Base-by-base conservation (phyloP, 1,284 basidiomycete species). In the Naganishia cerealis region DNA sequence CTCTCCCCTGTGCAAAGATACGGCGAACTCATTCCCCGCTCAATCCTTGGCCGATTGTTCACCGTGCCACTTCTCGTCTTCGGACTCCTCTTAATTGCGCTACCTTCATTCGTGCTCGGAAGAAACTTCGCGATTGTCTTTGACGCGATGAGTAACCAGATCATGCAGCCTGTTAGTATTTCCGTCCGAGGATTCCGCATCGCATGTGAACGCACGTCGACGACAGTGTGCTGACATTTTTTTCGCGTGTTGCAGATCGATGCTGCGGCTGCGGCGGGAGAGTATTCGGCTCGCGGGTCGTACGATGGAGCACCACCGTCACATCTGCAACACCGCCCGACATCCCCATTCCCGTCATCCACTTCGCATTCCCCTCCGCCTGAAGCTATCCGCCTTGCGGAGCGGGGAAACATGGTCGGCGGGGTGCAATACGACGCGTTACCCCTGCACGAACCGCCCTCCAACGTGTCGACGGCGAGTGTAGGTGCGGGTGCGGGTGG, bases 21-120 rank as follows among this genome's bases (percentile, higher is more conserved):
- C 73, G 91, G 91, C 58, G 91, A 93, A 78, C 90, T 92, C 59
- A 91, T 89, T 0, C 91, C 91, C 0, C 85, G 89, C 18, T 90
- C 90, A 0, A 88, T 90, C 76, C 83, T 93, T 12, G 91, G 92
- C 1, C 87, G 90, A 8, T 81, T 94, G 43, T 82, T 94, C 71
- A 92, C 91, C 0, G 82, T 94, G 0, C 92, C 92, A 0, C 83
- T 94, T 24, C 86, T 94, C 55, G 85, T 91, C 26, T 93, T 91
- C 74, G 92, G 92, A 1, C 83, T 94, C 9, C 83, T 94, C 0
- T 84, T 94, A 52, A 92, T 94, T 74, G 92, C 92, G 0, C 83
- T 94, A 1, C 91, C 91, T 6, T 90, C 87, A 72, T 94, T 94
- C 73, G 91, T 94, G 0, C 86, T 94, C 8, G 92, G 92, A 0